Evolutionary conservation across 2,329 filamentous ascomycete species (phyloP), one percentile per base, ranked within the genome.

Genomic region (Thielaviopsis musarum): DNA sequence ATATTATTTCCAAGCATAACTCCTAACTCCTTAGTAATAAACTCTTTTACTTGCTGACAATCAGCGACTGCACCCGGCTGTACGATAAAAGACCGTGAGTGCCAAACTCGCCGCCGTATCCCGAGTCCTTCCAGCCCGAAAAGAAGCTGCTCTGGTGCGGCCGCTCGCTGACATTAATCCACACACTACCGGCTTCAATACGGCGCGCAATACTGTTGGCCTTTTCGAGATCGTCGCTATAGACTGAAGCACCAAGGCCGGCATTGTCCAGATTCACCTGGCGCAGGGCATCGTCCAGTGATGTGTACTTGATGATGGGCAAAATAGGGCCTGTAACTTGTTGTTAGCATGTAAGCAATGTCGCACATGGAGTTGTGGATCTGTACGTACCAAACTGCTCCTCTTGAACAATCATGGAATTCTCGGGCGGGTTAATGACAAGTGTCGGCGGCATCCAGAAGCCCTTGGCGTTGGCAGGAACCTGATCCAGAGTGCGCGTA

Each of bases 361-460:
- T n/a, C 34, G 3, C n/a, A n/a, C n/a, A n/a, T 51, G 19, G 1
- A 49, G 12, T 24, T 57, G 4, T 51, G 7, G 45, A 21, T 17
- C 5, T 13, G 21, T 38, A 49, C 38, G 3, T 28, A 74, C 54
- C 77, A 49, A 71, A 71, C 0, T 74, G 76, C 65, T 82, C 79
- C 63, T 79, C 79, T 1, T 71, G 69, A 0, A 83, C 79, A 34
- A 85, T 76, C 0, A 73, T 71, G 0, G 79, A 78, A 57, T 75
- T 69, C 41, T 82, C 78, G 0, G 78, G 75, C 1, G 81, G 81
- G 64, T 81, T 80, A 59, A 82, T 75, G 59, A 84, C 73, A 59
- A 85, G 78, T n/a, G 78, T 77, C 0, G 81, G 79, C 9, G 74
- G 68, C 61, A 84, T 70, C 63, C 78, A 81, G 68, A 77, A 83